Base-by-base conservation (phyloP, 495 filamentous ascomycete species). In the Lindgomyces ingoldianus region DNA sequence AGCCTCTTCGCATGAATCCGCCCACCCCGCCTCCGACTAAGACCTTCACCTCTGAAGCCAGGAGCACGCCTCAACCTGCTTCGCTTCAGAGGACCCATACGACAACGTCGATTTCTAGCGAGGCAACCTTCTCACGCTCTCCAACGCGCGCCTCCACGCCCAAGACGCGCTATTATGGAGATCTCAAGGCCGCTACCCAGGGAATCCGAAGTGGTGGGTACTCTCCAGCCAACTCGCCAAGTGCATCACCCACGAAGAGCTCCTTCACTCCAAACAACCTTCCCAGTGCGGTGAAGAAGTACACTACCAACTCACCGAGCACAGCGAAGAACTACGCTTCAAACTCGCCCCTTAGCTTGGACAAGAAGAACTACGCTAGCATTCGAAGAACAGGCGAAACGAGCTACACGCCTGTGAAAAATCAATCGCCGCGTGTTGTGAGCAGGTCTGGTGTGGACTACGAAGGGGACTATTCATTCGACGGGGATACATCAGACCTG, bases 401-500 rank as follows among this genome's bases (percentile, higher is more conserved):
- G 4, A 57, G 55, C 25, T 59, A 71, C 33, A 59, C 46, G 41
- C 64, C 68, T 18, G 51, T 67, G 2, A 44, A 63, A 30, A 48
- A 29, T 1, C 46, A 66, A 19, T 55, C 46, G 0, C 61, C 62
- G 18, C 56, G 69, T 2, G 68, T 74, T 10, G 69, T 69, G 2
- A 74, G 71, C 54, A 52, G 70, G 45, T 62, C 58, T 41, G 73
- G 67, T 12, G 69, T 80, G 70, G 78, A 77, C 72, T 85, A 76
- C 45, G 55, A 55, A 68, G 87, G 77, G 73, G 87, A 88, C 70
- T 88, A 84, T 62, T 82, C 85, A 24, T 74, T 82, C 14, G 81
- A 80, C 39, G 63, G 65, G 18, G 58, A 77, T 21, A 54, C 76
- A 73, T 70, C 54, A 79, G 74, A 60, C 76, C 75, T 67, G 74